Evolutionary conservation across 495 filamentous ascomycete genomes (phyloP).

Genomic region (Trichoderma orchidacearum): DNA sequence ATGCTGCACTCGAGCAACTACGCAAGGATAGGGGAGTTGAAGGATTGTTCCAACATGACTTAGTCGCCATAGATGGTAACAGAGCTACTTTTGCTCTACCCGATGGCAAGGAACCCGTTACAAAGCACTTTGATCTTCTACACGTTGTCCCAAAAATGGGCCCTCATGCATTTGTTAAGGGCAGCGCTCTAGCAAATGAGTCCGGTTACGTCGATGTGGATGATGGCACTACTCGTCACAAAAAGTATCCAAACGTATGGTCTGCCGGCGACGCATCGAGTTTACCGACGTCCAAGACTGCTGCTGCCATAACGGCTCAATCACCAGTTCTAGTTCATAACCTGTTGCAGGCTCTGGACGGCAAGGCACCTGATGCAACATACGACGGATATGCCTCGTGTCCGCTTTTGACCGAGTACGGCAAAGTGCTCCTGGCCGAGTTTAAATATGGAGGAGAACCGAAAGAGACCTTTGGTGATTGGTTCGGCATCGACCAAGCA

Average conservation of each 20-base stretch:
- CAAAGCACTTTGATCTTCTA: conserved; percentile 43
- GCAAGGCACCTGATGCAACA: conserved; percentile 32
- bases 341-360: conserved; percentile 36
- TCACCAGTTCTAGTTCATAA: conserved; percentile 46
- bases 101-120: conserved; percentile 29
- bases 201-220: conserved; percentile 54
- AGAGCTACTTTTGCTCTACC: conserved; percentile 39
- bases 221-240: conserved; percentile 43
- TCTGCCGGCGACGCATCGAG: conserved; percentile 55
- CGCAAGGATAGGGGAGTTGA: conserved; percentile 50
- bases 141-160: conserved; percentile 53
- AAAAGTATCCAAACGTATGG: conserved; percentile 52
- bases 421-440: conserved; percentile 55
- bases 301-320: conserved; percentile 50
- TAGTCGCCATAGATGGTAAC: conserved; percentile 42
- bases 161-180: conserved; percentile 43
- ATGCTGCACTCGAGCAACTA: conserved; percentile 42
- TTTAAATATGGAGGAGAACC: conserved; percentile 62
- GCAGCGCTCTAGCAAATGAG: conserved; percentile 41
- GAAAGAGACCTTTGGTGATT: conserved; percentile 50
- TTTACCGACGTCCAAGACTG: conserved; percentile 55
- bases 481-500: conserved; percentile 45
- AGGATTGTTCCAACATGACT: conserved; percentile 52
- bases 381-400: conserved; percentile 63
- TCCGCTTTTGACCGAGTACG: conserved; percentile 50